These are phyloP conservation scores for Aspergillus vadensis DNA, from an alignment of 2,329 filamentous ascomycete species.

Conservation along the genomic window DNA sequence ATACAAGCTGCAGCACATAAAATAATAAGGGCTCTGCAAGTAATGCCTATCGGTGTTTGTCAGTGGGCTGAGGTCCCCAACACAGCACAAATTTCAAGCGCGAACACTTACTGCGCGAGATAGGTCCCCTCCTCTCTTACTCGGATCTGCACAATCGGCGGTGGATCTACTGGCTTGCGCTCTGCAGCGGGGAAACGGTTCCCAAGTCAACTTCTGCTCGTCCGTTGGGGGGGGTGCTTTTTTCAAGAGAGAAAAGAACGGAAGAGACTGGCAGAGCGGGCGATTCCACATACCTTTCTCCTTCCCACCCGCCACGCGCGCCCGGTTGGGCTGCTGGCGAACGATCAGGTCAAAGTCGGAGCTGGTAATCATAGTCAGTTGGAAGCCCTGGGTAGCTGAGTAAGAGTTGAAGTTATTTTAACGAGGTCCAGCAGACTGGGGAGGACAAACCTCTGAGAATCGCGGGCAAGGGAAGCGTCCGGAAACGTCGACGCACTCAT, in stretches of 20 bases:
- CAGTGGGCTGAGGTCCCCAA: slow-evolving; percentile 13
- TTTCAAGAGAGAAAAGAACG: neutral
- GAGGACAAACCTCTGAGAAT: slow-evolving; percentile 44
- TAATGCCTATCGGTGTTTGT: slow-evolving; percentile 52
- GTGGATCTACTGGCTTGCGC: slow-evolving; percentile 82
- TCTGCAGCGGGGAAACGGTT: slow-evolving; percentile 50
- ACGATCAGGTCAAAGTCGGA: slow-evolving; percentile 60
- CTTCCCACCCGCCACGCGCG: slow-evolving; percentile 69
- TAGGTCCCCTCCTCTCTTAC: slow-evolving; percentile 52
- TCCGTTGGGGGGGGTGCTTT: slow-evolving; percentile 6
- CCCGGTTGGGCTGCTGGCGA: slow-evolving; percentile 68
- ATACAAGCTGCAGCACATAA: slow-evolving; percentile 61
- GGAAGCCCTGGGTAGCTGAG: slow-evolving; percentile 31
- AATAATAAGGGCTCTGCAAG: slow-evolving; percentile 66
- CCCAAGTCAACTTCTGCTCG: slow-evolving; percentile 16
- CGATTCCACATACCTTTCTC: slow-evolving; percentile 63
- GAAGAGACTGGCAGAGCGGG: neutral
- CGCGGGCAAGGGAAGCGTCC: slow-evolving; percentile 45
- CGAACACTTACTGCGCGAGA: slow-evolving; percentile 59
- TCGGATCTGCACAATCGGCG: slow-evolving; percentile 75
- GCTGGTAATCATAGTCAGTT: slow-evolving; percentile 51
- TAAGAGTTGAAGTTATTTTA: slow-evolving; percentile 31
- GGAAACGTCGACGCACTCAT: slow-evolving; percentile 46
- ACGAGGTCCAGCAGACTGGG: slow-evolving; percentile 14
- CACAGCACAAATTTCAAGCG: neutral